These are phyloP conservation scores for Cercophora samala DNA, from an alignment of 495 filamentous ascomycete species.

Conservation along the genomic window DNA sequence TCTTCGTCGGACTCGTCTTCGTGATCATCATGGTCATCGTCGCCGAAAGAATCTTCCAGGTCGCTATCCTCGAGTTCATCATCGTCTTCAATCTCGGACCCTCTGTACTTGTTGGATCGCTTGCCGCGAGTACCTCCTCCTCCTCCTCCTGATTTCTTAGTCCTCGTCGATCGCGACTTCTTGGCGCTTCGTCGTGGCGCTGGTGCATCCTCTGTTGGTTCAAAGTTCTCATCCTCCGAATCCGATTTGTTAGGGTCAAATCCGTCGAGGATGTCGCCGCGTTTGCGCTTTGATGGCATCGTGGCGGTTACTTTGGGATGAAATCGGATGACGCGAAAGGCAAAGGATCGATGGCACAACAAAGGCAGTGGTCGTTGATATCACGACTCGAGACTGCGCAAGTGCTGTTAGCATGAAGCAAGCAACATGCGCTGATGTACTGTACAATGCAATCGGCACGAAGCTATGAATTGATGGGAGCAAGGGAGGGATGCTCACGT, in stretches of 20 bases:
- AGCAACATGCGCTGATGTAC: background rate
- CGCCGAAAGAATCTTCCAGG: constrained; percentile 56
- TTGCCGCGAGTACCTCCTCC: constrained; percentile 41
- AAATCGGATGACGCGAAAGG: background rate
- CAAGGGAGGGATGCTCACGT: background rate
- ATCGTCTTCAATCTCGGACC: constrained; percentile 65
- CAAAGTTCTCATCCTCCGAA: constrained; percentile 77
- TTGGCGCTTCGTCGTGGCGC: constrained; percentile 44
- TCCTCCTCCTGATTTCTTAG: constrained; percentile 27
- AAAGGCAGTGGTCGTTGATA: background rate
- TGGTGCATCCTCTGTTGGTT: constrained; percentile 47
- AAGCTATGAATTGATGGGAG: background rate
- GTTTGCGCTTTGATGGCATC: constrained; percentile 58
- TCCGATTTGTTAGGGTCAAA: constrained; percentile 83
- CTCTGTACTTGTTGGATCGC: constrained; percentile 49
- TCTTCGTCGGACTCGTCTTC: constrained; percentile 58
- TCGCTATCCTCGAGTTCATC: constrained; percentile 57
- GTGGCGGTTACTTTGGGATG: background rate
- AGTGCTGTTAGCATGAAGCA: background rate
- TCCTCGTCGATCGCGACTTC: constrained; percentile 36
- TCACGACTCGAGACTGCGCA: background rate
- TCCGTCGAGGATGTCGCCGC: constrained; percentile 53
- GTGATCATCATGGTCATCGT: constrained; percentile 55
- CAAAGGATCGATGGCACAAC: background rate
- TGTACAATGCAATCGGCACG: background rate